phyloP scores from a whole-genome alignment of 1,139 yeast species.

The Yamadazyma conglobata region DNA sequence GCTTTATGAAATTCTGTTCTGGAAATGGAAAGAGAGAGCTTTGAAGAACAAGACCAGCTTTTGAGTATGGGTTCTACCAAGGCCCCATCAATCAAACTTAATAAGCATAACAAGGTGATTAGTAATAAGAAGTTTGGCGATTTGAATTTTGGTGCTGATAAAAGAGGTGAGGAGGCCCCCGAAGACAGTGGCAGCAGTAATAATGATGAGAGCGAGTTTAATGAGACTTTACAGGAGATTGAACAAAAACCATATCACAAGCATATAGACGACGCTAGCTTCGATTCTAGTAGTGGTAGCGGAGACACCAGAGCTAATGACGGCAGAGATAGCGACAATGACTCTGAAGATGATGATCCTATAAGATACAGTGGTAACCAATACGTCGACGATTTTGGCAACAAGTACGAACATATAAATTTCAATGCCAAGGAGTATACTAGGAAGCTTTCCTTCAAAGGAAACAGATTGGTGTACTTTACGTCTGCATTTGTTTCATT shows the following conservation, averaged over 20 bases:
- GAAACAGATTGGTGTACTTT: slow-evolving; percentile 55
- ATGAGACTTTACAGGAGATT: slow-evolving; percentile 1
- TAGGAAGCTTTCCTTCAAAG: slow-evolving; percentile 32
- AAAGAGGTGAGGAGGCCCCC: too few species aligned
- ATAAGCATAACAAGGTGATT: slow-evolving; percentile 11
- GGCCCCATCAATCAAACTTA: slow-evolving; percentile 6
- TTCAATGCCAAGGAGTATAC: slow-evolving; percentile 38
- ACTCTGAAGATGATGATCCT: slow-evolving; percentile 13
- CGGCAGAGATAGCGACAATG: slow-evolving; percentile 5
- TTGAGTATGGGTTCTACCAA: slow-evolving; percentile 3
- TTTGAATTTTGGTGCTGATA: slow-evolving; percentile 7
- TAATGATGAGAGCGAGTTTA: slow-evolving; percentile 1
- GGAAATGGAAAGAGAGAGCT: slow-evolving; percentile 1
- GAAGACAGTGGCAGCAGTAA: too few species aligned
- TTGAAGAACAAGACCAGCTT: not conserved
- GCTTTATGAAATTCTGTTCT: too few species aligned
- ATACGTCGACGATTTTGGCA: slow-evolving; percentile 31
- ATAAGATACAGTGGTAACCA: slow-evolving; percentile 12
- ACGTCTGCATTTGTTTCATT: slow-evolving; percentile 79
- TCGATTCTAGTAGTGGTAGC: slow-evolving; percentile 1
- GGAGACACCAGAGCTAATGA: slow-evolving; percentile 4
- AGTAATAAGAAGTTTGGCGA: slow-evolving; percentile 10
- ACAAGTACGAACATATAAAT: slow-evolving; percentile 35
- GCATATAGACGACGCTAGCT: slow-evolving; percentile 1
- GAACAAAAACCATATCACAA: slow-evolving; percentile 1